Percentiles rank a stretch among this genome's conserved stretches.
phyloP scores from a whole-genome alignment of 257 asterid genomes.

The Solanum clarkiae region DNA sequence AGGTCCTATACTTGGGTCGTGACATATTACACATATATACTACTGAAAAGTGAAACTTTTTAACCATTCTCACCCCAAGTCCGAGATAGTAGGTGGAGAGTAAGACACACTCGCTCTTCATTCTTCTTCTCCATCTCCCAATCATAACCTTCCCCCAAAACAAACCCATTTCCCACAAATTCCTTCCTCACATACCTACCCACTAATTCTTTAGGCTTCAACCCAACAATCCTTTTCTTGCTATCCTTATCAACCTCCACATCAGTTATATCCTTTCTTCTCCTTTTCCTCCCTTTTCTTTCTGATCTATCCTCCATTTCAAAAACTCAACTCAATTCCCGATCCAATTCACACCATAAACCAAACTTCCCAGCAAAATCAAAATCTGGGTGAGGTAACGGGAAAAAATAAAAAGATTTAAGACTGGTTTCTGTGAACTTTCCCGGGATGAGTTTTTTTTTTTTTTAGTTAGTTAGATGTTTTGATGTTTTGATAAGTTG shows the following conservation, averaged over 20 bases:
- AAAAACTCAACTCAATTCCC: conserved; percentile 5
- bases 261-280: conserved; percentile 29
- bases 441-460: too few relatives aligned
- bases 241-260: conserved; percentile 29
- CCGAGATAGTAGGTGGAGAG: too few relatives aligned
- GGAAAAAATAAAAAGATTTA: too few relatives aligned
- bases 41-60: too few relatives aligned
- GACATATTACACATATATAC: too few relatives aligned
- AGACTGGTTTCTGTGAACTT: too few relatives aligned
- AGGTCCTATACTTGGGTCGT: too few relatives aligned
- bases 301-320: conserved; percentile 38
- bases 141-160: conserved; percentile 47
- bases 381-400: neutral
- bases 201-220: conserved; percentile 35
- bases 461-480: too few relatives aligned
- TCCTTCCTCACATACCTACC: conserved; percentile 62
- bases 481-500: too few relatives aligned
- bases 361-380: neutral
- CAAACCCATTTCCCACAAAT: conserved; percentile 41
- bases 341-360: conserved; percentile 9
- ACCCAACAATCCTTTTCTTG: conserved; percentile 26
- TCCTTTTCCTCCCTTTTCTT: conserved; percentile 63
- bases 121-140: too few relatives aligned
- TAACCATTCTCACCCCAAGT: too few relatives aligned
- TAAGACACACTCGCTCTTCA: too few relatives aligned